Evolutionary conservation across 768 basidiomycete genomes (phyloP).

Genomic region (Boletellus sp.): DNA sequence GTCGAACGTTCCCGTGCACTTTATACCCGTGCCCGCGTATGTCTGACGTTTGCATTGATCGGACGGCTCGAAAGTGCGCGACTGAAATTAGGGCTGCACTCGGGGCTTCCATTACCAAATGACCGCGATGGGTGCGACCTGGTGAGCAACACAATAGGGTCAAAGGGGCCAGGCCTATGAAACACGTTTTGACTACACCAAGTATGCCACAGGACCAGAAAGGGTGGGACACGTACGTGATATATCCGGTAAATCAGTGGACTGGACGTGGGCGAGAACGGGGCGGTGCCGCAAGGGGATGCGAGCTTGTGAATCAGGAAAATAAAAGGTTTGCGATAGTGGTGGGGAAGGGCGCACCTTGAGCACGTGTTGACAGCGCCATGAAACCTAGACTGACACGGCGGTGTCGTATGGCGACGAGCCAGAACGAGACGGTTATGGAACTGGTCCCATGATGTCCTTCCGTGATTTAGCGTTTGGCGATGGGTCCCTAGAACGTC

Average conservation of each 20-base stretch:
- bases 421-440: constrained; percentile 23
- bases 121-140: constrained; percentile 26
- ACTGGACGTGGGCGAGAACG: constrained; percentile 6
- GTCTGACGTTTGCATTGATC: constrained; percentile 29
- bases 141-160: constrained; percentile 24
- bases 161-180: constrained; percentile 23
- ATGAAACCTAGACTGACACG: constrained; percentile 35
- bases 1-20: constrained; percentile 24
- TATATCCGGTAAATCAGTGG: constrained; percentile 36
- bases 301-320: constrained; percentile 18
- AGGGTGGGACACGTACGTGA: constrained; percentile 15
- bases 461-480: constrained; percentile 25
- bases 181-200: constrained; percentile 31
- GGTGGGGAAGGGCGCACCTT: constrained; percentile 28
- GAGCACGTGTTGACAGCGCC: constrained; percentile 31
- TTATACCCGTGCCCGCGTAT: constrained; percentile 25
- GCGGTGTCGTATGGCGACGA: constrained; percentile 27
- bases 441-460: constrained; percentile 26
- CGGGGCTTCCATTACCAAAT: constrained; percentile 33
- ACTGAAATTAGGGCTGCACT: constrained; percentile 27
- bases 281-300: constrained; percentile 26
- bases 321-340: constrained; percentile 19
- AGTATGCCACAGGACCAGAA: constrained; percentile 16
- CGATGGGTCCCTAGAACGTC: constrained; percentile 4
- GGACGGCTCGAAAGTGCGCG: constrained; percentile 30